Evolutionary conservation across 352 stramenopile genomes (phyloP).

Genomic region (Phytophthora niederhauseri): DNA sequence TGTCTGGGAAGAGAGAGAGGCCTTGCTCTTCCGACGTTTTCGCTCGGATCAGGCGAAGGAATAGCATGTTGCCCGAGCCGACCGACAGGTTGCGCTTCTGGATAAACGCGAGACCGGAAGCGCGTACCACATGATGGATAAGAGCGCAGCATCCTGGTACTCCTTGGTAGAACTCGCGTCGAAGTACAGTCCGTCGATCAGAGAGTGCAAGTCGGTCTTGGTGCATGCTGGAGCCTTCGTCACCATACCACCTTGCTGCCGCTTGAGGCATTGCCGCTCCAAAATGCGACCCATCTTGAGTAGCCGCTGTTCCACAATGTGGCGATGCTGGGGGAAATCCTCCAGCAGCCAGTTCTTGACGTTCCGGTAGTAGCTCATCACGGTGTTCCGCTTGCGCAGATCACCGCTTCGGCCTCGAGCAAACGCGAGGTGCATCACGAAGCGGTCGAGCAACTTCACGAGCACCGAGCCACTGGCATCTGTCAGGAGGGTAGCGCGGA

Average conservation of each 20-base stretch:
- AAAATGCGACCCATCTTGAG: conserved; percentile 9
- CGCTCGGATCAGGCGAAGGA: conserved; percentile 13
- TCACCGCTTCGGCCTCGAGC: not conserved
- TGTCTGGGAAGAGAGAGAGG: conserved; percentile 7
- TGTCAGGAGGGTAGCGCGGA: not conserved
- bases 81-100: conserved; percentile 23
- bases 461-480: not conserved
- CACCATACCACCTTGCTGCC: conserved; percentile 2
- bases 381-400: not conserved
- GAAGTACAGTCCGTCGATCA: conserved; percentile 10
- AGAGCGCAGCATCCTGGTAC: conserved; percentile 26
- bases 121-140: conserved; percentile 9
- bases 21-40: conserved; percentile 12
- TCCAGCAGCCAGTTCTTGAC: not conserved
- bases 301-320: not conserved
- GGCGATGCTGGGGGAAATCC: not conserved
- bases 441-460: not conserved
- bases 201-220: conserved; percentile 11
- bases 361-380: not conserved
- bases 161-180: not conserved
- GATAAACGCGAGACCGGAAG: conserved; percentile 17
- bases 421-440: not conserved
- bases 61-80: conserved; percentile 13
- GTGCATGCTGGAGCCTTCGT: conserved; percentile 20
- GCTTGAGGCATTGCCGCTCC: conserved; percentile 15